Evolutionary conservation across 257 asterid species (phyloP).

Genomic region (Oldenlandia corymbosa): DNA sequence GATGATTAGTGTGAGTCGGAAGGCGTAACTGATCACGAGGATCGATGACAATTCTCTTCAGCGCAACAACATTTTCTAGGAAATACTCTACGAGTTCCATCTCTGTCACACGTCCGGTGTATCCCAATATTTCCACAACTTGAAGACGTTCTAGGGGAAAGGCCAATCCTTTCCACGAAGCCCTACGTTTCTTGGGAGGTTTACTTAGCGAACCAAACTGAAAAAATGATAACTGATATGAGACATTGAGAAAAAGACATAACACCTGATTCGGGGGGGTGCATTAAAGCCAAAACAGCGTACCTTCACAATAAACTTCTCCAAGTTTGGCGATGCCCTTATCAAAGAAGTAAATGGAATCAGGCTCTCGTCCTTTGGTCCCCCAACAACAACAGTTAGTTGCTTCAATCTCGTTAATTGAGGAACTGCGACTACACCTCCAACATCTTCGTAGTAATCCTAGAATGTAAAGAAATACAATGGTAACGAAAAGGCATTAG

Average conservation of each 20-base stretch:
- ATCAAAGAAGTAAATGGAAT: neutral
- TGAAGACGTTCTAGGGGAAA: neutral
- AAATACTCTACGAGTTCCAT: slow-evolving; percentile 3
- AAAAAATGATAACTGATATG: no score
- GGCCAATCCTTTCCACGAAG: neutral
- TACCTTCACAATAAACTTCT: neutral
- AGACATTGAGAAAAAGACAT: no score
- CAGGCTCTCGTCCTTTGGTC: neutral
- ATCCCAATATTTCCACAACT: neutral
- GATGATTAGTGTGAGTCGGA: no score
- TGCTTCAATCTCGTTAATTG: neutral
- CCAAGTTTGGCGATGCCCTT: no score
- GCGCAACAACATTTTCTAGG: neutral
- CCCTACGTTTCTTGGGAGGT: no score
- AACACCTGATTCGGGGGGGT: neutral
- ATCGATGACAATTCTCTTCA: neutral
- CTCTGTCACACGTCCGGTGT: neutral
- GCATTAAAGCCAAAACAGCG: neutral
- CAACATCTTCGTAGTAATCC: no score
- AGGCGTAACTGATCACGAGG: neutral
- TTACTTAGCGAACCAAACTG: no score
- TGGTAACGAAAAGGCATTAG: no score
- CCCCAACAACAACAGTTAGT: neutral
- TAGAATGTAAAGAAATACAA: no score
- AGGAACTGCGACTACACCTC: neutral